Conservation (phyloP, 2,329 filamentous ascomycete species). For the Dothistroma septosporum region DNA sequence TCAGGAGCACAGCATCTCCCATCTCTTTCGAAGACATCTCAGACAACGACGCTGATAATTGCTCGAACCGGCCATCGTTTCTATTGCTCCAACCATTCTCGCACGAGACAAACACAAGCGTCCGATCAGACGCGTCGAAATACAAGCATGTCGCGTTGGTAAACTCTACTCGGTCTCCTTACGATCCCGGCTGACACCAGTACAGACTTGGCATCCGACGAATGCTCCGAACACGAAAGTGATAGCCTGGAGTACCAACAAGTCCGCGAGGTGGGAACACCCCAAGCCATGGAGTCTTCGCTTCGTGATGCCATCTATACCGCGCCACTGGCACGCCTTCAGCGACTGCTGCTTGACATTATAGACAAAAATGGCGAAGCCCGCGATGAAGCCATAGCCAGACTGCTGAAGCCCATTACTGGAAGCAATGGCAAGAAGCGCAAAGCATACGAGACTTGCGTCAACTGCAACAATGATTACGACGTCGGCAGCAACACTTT, state of each 20-base stretch:
- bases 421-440: not conserved
- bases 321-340: not conserved
- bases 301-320: not conserved
- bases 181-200: not conserved
- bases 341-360: not conserved
- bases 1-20: not conserved
- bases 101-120: too few species aligned
- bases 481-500: not conserved
- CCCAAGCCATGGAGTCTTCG: not conserved
- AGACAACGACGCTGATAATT: too few species aligned
- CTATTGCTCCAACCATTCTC: too few species aligned
- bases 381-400: not conserved
- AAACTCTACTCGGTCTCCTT: not conserved
- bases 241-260: not conserved
- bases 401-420: not conserved
- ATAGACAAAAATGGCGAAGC: not conserved
- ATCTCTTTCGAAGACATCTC: not conserved
- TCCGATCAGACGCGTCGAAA: too few species aligned
- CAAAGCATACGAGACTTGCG: slow-evolving; percentile 9
- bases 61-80: too few species aligned
- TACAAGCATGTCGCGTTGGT: too few species aligned
- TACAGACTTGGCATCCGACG: not conserved
- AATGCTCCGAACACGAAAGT: not conserved
- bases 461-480: slow-evolving; percentile 8
- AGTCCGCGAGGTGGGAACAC: not conserved